A percentile compares a stretch with the other conserved stretches of the same genome.
Evolutionary conservation across 352 stramenopile genomes (phyloP).

Genomic region (Phytophthora ramorum): DNA sequence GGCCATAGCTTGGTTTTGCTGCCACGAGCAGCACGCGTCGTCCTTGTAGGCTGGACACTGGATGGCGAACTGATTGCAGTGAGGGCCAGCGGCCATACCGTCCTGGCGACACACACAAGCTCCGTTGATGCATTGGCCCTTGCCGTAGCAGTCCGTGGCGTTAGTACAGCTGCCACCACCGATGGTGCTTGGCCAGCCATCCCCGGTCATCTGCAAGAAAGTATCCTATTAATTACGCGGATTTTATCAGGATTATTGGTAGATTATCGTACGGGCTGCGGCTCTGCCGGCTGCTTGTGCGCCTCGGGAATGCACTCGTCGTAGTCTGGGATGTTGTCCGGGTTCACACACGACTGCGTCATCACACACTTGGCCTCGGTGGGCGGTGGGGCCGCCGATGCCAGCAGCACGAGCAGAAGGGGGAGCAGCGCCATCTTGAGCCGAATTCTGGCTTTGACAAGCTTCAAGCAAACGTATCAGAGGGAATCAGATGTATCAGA

Average conservation of each 20-base stretch:
- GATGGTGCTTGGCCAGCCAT: conserved; percentile 58
- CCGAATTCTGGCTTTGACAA: not conserved
- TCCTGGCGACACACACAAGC: conserved; percentile 65
- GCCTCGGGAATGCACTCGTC: conserved; percentile 77
- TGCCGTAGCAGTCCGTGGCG: conserved; percentile 63
- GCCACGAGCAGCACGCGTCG: conserved; percentile 87
- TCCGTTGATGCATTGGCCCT: conserved; percentile 55
- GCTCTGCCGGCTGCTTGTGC: conserved; percentile 41
- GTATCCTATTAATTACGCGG: not conserved
- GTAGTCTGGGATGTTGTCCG: conserved; percentile 73
- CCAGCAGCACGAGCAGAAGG: conserved; percentile 24
- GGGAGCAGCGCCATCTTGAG: conserved; percentile 9
- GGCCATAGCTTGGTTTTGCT: conserved; percentile 90
- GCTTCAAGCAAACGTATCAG: conserved; percentile 16
- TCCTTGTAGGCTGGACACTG: conserved; percentile 89
- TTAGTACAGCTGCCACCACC: conserved; percentile 64
- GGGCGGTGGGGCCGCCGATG: too few relatives aligned
- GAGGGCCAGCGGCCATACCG: conserved; percentile 73
- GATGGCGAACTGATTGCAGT: conserved; percentile 76
- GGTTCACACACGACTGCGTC: conserved; percentile 84
- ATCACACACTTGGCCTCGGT: conserved; percentile 63
- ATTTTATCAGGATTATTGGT: not conserved
- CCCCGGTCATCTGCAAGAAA: conserved; percentile 37
- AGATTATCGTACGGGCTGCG: conserved; percentile 39
- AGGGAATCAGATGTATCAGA: not conserved